Evolutionary conservation across 805 yeast genomes (phyloP).

Genomic region (Saturnispora silvae): DNA sequence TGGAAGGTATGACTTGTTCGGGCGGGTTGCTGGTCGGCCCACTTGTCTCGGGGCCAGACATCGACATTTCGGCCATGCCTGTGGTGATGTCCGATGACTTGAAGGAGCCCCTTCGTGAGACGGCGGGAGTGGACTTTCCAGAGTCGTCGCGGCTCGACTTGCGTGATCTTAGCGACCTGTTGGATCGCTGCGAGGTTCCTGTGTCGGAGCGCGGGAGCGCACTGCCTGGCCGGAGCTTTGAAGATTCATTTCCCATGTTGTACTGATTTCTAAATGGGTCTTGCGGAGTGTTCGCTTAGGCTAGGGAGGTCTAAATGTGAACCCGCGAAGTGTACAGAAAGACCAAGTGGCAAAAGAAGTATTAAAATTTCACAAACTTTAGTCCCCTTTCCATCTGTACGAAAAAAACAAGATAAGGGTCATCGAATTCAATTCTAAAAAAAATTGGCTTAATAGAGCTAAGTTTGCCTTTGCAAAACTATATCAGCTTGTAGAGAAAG

Average conservation of each 20-base stretch:
- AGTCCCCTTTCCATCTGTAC: no score
- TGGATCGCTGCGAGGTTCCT: slow-evolving; percentile 21
- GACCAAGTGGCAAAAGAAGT: no score
- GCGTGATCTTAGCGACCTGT: slow-evolving; percentile 22
- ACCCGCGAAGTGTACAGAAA: no score
- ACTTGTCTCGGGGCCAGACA: neutral
- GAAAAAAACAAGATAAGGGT: no score
- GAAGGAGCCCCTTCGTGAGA: slow-evolving; percentile 21
- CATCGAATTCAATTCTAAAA: no score
- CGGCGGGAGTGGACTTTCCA: slow-evolving; percentile 18
- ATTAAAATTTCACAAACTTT: no score
- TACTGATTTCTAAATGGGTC: neutral
- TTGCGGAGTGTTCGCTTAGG: no score
- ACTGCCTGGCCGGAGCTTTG: slow-evolving; percentile 21
- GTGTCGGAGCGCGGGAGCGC: slow-evolving; percentile 25
- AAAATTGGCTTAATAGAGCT: no score
- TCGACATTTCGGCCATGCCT: slow-evolving; percentile 13
- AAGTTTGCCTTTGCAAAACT: no score
- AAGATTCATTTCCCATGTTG: slow-evolving; percentile 27
- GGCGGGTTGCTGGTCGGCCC: slow-evolving; percentile 1
- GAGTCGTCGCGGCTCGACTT: slow-evolving; percentile 18
- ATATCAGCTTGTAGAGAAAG: no score
- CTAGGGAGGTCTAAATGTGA: no score
- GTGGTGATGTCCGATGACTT: slow-evolving; percentile 15
- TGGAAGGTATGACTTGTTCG: neutral